Conservation (phyloP, 225 moss, liverwort and hornwort genomes). For the Sphagnum tenellum region DNA sequence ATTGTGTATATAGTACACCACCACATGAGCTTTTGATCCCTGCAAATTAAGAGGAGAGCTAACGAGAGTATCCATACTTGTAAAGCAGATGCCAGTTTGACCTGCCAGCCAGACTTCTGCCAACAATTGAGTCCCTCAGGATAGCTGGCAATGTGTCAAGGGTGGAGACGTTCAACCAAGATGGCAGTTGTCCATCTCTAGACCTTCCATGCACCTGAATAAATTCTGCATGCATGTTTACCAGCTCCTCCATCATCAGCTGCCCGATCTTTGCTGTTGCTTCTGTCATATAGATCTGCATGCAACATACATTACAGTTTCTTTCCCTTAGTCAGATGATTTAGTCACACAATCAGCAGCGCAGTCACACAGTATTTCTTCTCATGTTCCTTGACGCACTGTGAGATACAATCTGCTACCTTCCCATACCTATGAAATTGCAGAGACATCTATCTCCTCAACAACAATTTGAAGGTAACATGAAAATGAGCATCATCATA, state of each 20-base stretch:
- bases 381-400: too few species aligned
- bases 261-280: slow-evolving; percentile 83
- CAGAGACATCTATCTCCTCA: too few species aligned
- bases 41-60: too few species aligned
- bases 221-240: slow-evolving; percentile 63
- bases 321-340: too few species aligned
- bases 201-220: slow-evolving; percentile 39
- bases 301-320: background rate
- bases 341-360: too few species aligned
- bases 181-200: slow-evolving; percentile 26
- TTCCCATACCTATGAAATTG: too few species aligned
- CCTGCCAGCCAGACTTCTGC: slow-evolving; percentile 28
- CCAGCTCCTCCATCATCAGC: slow-evolving; percentile 96
- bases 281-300: slow-evolving; percentile 83
- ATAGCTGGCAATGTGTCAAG: slow-evolving; percentile 24
- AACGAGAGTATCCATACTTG: slow-evolving; percentile 34
- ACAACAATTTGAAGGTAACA: too few species aligned
- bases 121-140: slow-evolving; percentile 16
- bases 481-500: too few species aligned
- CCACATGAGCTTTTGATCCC: too few species aligned
- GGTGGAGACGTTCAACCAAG: slow-evolving; percentile 56
- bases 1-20: too few species aligned
- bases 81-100: slow-evolving; percentile 78
- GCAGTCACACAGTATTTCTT: too few species aligned
- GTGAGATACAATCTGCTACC: too few species aligned